phyloP scores from a whole-genome alignment of 31 red algal genomes.

The Asparagopsis taxiformis region DNA sequence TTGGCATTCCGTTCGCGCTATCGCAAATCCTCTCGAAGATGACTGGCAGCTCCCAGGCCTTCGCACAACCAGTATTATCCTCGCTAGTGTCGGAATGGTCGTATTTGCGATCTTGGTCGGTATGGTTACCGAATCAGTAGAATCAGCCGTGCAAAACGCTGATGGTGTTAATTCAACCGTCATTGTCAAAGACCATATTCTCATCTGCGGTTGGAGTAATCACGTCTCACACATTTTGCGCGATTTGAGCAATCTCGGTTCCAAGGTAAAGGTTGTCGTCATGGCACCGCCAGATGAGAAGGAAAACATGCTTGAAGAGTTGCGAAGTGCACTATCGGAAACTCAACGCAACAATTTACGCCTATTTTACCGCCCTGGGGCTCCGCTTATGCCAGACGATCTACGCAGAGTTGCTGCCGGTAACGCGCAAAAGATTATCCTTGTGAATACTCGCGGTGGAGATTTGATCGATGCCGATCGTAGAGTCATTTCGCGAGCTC shows the following conservation, averaged over 20 bases:
- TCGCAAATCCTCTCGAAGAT: constrained; percentile 63
- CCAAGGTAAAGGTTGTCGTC: constrained; percentile 38
- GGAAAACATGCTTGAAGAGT: constrained; percentile 21
- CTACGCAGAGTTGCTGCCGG: constrained; percentile 35
- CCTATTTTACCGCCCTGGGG: constrained; percentile 47
- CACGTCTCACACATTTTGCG: constrained; percentile 33
- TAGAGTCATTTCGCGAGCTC: constrained; percentile 37
- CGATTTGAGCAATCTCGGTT: constrained; percentile 12
- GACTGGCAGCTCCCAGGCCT: constrained; percentile 57
- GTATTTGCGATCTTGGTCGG: constrained; percentile 64
- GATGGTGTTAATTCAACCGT: constrained; percentile 44
- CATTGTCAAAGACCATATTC: constrained; percentile 41
- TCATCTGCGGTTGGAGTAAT: constrained; percentile 56
- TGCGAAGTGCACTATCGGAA: constrained; percentile 20
- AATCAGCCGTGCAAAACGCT: constrained; percentile 34
- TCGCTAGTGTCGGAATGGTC: constrained; percentile 57
- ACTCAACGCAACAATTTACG: constrained; percentile 30
- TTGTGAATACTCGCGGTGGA: constrained; percentile 22
- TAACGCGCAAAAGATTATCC: constrained; percentile 47
- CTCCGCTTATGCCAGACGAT: constrained; percentile 39
- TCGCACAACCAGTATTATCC: constrained; percentile 29
- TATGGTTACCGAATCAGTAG: constrained; percentile 69
- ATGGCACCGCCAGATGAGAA: constrained; percentile 41
- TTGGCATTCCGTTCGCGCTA: constrained; percentile 59
- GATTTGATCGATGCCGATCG: constrained; percentile 41